Base-by-base conservation (phyloP, 2,329 filamentous ascomycete species). In the Cladosporium sp. region DNA sequence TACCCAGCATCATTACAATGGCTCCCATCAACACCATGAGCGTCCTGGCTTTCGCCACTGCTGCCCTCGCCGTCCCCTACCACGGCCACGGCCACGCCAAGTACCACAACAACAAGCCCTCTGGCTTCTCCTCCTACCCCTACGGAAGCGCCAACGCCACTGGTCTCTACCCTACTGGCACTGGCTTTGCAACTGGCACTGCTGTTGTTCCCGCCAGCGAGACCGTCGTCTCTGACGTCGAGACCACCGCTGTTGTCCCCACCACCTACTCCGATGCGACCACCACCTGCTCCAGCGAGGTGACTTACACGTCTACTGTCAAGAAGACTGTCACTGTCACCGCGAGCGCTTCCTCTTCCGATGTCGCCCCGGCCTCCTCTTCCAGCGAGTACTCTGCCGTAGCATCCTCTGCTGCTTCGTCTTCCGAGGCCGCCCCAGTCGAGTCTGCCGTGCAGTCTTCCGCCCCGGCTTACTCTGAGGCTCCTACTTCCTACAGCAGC, bases 21-120 rank as follows among this genome's bases (percentile, higher is more conserved):
- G 70, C 68, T 61, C 67, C 69, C 25, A 61, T 67, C 69, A 67
- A 66, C 59, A 70, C 74, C 64, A 65, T 79, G 64, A 72, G 71
- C 62, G 69, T 78, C 60, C 66, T 79, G 73, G 74, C 76, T 52
- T 69, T 80, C 60, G 70, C 72, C 60, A 71, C 72, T 59, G 67
- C 70, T 51, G 75, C 71, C 59, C 68, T 75, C 19, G 75, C 75
- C 55, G 64, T 72, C 56, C 71, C 76, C 42, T 63, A 64, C 45
- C 55, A 75, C 70, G 60, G 67, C 69, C 50, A 69, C 68, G 61
- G 70, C 65, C 60, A 73, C 67, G 51, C 50, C 55, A 57, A 58
- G 37, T 62, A 59, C 17, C 60, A 74, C 66, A 67, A 61, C 63
- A 49, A 54, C 57, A 61, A 64, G 62, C 61, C 71, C 70, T 60